Percentiles rank a stretch among this genome's conserved stretches.
phyloP scores from a whole-genome alignment of 495 filamentous ascomycete species.

The Talaromyces trachyspermus region DNA sequence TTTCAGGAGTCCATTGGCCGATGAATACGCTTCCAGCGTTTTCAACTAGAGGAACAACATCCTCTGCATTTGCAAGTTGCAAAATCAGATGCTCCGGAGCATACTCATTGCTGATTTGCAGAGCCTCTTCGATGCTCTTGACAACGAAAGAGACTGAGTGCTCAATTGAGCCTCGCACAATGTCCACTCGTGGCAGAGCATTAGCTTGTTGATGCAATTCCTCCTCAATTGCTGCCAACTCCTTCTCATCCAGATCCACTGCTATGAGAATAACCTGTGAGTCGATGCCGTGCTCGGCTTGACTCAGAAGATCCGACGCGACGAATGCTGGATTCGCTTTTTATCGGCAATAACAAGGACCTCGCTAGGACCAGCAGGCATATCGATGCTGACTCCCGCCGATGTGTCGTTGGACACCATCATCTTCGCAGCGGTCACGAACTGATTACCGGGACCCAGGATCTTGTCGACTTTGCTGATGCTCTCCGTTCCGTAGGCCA shows the following conservation, averaged over 20 bases:
- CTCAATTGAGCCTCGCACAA: conserved; percentile 82
- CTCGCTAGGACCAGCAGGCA: conserved; percentile 96
- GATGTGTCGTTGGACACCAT: conserved; percentile 91
- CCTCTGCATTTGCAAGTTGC: conserved; percentile 68
- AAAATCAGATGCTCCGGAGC: conserved; percentile 97
- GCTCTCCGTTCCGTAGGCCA: conserved; percentile 62
- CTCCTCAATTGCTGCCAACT: conserved; percentile 75
- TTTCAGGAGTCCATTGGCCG: conserved; percentile 92
- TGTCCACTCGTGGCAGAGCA: conserved; percentile 80
- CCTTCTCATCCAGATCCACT: conserved; percentile 62
- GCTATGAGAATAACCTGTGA: conserved; percentile 92
- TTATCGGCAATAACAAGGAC: conserved; percentile 94
- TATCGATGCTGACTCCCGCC: conserved; percentile 91
- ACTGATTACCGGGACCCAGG: conserved; percentile 94
- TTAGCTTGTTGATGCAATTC: conserved; percentile 87
- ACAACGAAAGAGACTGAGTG: conserved; percentile 89
- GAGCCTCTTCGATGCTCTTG: conserved; percentile 70
- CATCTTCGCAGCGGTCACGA: conserved; percentile 98
- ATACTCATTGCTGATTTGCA: conserved; percentile 84
- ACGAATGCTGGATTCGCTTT: conserved; percentile 89
- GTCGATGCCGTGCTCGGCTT: conserved; percentile 94
- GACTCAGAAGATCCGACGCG: conserved; percentile 85
- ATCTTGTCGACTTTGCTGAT: conserved; percentile 98
- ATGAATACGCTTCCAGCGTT: conserved; percentile 96
- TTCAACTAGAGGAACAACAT: conserved; percentile 68